Base-by-base conservation (phyloP, 2,329 filamentous ascomycete species). In the Metarhizium humberi region DNA sequence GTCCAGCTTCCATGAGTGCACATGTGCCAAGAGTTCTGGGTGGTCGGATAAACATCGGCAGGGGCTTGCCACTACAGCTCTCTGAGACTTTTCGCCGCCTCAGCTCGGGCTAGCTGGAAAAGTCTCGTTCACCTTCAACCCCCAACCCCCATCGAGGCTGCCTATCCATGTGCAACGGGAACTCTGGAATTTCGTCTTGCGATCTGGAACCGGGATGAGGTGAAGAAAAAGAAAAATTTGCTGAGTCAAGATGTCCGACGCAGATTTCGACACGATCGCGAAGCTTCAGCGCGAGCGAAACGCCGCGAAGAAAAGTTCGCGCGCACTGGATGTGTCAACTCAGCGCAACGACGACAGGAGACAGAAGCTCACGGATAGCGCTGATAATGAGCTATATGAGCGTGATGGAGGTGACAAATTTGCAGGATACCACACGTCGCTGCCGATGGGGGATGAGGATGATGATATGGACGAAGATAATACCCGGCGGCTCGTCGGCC, bases 201-300 rank as follows among this genome's bases (percentile, higher is more conserved):
- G 69, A 66, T 64, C 64, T 71, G 63, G 69, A 73, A 71, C 67
- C 70, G 69, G 71, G 71, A 73, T 73, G 72, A 74, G 67, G 69
- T 66, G 61, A 62, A 63, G 60, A 60, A 56, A 61, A 55, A 34
- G 10, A 34, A 34, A 1, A 7, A 34, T 8, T 34, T 36, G 58
- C 59, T 71, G 66, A 71, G 62, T 61, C 71, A 80, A 70, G 64
- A 86, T 86, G 82, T 85, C 82, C 74, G 81, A 86, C 77, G 86
- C 88, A 73, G 90, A 95, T 73, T 94, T 95, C 74, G 89, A 94
- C 69, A 81, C 86, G 67, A 88, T 95, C 73, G 86, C 86, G 75
- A 87, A 86, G 78, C 86, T 92, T 69, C 91, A 96, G 79, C 86
- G 88, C 73, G 91, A 95, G 87, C 90, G 92, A 71, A 95, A 95